A percentile compares a stretch with the other conserved stretches of the same genome.
phyloP scores from a whole-genome alignment of 2,329 filamentous ascomycete genomes.

The Trichophyton simii region DNA sequence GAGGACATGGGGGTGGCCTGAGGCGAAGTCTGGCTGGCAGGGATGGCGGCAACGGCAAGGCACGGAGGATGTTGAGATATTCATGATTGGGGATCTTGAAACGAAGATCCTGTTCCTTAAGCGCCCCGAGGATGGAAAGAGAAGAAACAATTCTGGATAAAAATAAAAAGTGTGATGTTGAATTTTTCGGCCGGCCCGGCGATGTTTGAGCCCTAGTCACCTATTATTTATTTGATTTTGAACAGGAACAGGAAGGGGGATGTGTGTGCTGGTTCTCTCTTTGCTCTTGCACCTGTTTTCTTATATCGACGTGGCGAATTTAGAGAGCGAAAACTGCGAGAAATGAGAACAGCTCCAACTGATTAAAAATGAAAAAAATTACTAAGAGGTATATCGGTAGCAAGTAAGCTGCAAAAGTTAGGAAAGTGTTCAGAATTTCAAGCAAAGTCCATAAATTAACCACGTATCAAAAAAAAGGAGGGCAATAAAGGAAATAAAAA shows the following conservation, averaged over 20 bases:
- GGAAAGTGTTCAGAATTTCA: not conserved
- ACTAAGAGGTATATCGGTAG: not conserved
- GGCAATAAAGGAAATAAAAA: not conserved
- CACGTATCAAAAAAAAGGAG: not conserved
- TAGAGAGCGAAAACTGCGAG: not conserved
- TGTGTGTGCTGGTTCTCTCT: not conserved
- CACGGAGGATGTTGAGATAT: not conserved
- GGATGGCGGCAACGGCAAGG: not conserved
- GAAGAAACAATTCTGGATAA: not conserved
- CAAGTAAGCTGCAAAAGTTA: not conserved
- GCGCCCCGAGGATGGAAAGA: not conserved
- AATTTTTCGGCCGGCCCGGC: not conserved
- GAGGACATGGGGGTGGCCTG: not conserved
- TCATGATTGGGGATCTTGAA: not conserved
- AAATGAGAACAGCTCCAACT: not conserved
- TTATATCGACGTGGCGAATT: not conserved
- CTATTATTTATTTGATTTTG: not conserved
- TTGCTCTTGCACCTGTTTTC: not conserved
- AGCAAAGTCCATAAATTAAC: conserved; percentile 3
- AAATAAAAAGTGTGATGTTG: not conserved
- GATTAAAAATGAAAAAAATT: not conserved
- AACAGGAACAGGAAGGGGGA: not conserved
- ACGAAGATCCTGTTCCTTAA: not conserved
- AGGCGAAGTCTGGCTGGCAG: not conserved
- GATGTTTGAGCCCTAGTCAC: not conserved